These are phyloP conservation scores for Trichocladium antarcticum DNA, from an alignment of 495 filamentous ascomycete genomes.

Conservation along the genomic window DNA sequence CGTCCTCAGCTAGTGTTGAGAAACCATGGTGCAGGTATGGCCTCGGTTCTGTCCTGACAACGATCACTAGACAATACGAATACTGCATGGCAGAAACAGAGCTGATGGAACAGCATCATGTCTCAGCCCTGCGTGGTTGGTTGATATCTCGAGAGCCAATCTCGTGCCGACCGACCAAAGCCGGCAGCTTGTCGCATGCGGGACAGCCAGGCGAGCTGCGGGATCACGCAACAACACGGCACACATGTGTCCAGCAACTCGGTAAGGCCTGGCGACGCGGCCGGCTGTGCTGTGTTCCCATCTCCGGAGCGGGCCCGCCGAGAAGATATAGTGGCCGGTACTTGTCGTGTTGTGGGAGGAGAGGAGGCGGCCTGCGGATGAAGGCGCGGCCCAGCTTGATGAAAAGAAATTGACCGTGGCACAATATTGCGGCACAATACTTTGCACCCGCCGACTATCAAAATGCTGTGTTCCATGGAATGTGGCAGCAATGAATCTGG, in stretches of 20 bases:
- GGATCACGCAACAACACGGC: neutral
- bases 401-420: conserved; percentile 18
- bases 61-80: too few species aligned
- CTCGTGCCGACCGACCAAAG: neutral
- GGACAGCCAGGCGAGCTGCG: neutral
- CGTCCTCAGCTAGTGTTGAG: neutral
- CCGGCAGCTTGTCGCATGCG: neutral
- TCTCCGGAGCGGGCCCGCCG: too few species aligned
- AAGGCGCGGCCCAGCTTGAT: conserved; percentile 18
- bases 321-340: too few species aligned
- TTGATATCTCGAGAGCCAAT: neutral
- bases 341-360: too few species aligned
- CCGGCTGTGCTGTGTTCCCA: too few species aligned
- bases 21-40: neutral
- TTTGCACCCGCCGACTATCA: conserved; percentile 6
- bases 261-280: too few species aligned
- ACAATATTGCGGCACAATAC: neutral
- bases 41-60: too few species aligned
- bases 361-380: conserved; percentile 12
- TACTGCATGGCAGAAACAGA: neutral
- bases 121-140: neutral
- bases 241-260: too few species aligned
- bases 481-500: conserved; percentile 17
- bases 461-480: conserved; percentile 15
- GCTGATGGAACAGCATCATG: neutral